Evolutionary conservation across 345 rosid genomes (phyloP).

Genomic region (Luvunga scandens): DNA sequence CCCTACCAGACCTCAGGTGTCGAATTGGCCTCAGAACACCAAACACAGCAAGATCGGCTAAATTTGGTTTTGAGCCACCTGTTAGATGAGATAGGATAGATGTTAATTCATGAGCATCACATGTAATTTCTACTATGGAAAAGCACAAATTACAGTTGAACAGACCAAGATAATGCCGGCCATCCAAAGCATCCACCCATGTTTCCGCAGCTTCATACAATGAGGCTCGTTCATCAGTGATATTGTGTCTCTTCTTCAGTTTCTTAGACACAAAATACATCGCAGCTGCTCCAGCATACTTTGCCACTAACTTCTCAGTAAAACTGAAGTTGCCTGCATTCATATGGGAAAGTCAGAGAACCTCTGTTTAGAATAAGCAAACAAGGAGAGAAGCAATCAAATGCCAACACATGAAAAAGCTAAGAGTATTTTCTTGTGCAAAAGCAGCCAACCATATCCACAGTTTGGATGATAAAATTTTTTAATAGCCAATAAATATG

Average conservation of each 20-base stretch:
- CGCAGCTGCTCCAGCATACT: slow-evolving; percentile 87
- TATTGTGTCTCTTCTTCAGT: slow-evolving; percentile 85
- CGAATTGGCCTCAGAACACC: slow-evolving; percentile 94
- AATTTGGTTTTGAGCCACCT: slow-evolving; percentile 83
- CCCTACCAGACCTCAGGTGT: slow-evolving; percentile 70
- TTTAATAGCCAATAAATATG: neutral
- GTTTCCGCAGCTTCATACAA: slow-evolving; percentile 88
- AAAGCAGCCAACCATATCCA: neutral
- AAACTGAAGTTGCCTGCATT: slow-evolving; percentile 82
- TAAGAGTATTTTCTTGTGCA: neutral
- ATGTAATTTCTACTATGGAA: neutral
- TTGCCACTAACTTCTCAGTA: slow-evolving; percentile 74
- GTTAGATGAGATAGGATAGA: slow-evolving; percentile 7
- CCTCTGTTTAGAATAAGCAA: neutral
- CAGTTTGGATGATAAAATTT: neutral
- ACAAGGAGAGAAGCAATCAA: neutral
- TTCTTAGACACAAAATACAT: slow-evolving; percentile 95
- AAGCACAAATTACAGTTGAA: slow-evolving; percentile 1
- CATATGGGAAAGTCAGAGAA: neutral
- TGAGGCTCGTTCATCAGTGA: slow-evolving; percentile 82
- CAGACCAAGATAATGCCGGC: slow-evolving; percentile 68
- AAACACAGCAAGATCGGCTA: slow-evolving; percentile 88
- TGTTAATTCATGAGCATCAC: neutral
- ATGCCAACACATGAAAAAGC: neutral
- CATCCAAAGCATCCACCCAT: slow-evolving; percentile 82